Evolutionary conservation across 345 rosid genomes (phyloP).

Genomic region (Eucalyptus sp.): DNA sequence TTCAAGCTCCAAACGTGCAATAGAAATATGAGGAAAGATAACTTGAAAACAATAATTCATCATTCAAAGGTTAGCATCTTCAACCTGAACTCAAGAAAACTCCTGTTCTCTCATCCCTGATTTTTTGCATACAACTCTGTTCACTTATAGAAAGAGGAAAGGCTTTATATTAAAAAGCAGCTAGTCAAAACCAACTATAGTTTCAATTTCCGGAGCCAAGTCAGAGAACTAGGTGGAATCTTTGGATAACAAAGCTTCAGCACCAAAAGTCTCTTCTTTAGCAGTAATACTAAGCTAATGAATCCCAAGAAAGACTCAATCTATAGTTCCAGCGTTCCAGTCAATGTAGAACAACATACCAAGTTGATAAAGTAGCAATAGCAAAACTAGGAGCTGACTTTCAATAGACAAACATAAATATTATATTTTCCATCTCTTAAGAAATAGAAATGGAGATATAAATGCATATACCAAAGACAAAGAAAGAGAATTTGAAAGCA

Average conservation of each 20-base stretch:
- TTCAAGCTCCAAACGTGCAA: neutral
- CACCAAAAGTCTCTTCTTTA: neutral
- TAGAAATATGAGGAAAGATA: neutral
- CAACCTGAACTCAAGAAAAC: neutral
- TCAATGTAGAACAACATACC: neutral
- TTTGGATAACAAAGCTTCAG: neutral
- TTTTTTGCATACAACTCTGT: neutral
- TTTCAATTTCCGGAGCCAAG: neutral
- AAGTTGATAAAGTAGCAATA: neutral
- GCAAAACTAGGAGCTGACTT: neutral
- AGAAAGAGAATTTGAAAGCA: neutral
- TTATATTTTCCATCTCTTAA: neutral
- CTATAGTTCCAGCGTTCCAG: neutral
- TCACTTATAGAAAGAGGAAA: neutral
- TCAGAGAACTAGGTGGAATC: neutral
- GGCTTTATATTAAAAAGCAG: neutral
- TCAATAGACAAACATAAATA: neutral
- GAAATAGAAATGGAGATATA: neutral
- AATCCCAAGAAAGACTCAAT: neutral
- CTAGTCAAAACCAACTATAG: neutral
- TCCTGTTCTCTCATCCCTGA: neutral
- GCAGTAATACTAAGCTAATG: neutral
- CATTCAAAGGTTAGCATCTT: neutral
- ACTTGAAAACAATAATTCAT: neutral
- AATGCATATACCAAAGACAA: neutral